Base-by-base conservation (phyloP, 2,329 filamentous ascomycete species). In the Ophiostoma ulmi region DNA sequence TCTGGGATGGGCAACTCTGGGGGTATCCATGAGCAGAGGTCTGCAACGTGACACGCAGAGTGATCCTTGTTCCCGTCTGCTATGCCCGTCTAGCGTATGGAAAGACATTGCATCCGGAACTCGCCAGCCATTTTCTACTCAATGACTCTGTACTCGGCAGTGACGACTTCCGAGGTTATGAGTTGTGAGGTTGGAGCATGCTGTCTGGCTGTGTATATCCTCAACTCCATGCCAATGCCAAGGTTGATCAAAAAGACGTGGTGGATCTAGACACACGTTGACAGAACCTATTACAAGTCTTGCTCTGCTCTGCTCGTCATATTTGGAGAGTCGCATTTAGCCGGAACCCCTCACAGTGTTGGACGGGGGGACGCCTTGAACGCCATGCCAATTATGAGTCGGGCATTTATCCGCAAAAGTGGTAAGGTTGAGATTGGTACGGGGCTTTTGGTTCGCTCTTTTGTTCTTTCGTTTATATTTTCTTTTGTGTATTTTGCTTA, bases 381-480 rank as follows among this genome's bases (percentile, higher is more conserved):
- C 44, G 44, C 44, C 20, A 35, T 63, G 58, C n/a, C 26, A 8
- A 36, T 6, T 35, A 63, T 63, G 58, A 35, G 58, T 17, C 52
- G 52, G 26, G 52, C 52, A 26, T 63, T 63, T 63, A 63, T 10
- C 58, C 58, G 58, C 58, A 63, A 63, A 63, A 63, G 58, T 14
- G 58, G 26, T 20, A 63, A 63, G 58, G 26, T 63, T 13, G 5
- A 14, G 13, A 58, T 26, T 26, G 52, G 3, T 1, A 26, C 8
- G 44, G 5, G 13, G 13, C n/a, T 58, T 26, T 26, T 58, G n/a
- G 5, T 13, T 58, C 14, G 17, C 1, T 20, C 3, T 31, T 7
- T 58, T 58, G 52, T 48, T 44, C 41, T 44, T 20, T 58, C 14
- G 13, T 3, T 26, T 55, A 6, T 26, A 17, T 26, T 26, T 13